phyloP scores from a whole-genome alignment of 345 rosid species.

The Durio zibethinus region DNA sequence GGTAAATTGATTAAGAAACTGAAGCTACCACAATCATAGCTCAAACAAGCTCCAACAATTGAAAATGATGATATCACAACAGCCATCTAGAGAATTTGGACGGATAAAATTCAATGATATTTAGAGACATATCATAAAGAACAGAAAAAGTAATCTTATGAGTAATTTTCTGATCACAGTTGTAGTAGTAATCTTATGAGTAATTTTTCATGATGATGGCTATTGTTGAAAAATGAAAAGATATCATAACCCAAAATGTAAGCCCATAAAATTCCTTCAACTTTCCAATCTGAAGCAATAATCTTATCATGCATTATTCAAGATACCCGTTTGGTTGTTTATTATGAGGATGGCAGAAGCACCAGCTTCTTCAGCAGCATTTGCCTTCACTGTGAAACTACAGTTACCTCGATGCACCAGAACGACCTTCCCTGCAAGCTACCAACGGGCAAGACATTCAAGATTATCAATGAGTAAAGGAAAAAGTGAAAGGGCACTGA shows the following conservation, averaged over 20 bases:
- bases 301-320: background rate
- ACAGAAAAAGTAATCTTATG: background rate
- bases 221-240: background rate
- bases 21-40: background rate
- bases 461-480: slow-evolving; percentile 14
- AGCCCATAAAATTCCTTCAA: background rate
- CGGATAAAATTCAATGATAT: background rate
- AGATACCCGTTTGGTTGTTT: slow-evolving; percentile 53
- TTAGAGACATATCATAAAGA: background rate
- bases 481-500: background rate
- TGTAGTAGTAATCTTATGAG: background rate
- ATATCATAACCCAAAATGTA: background rate
- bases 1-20: background rate
- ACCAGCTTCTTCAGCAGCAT: slow-evolving; percentile 49
- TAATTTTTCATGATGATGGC: background rate
- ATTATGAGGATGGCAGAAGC: slow-evolving; percentile 68
- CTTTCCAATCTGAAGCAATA: background rate
- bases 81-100: background rate
- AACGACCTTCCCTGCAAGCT: slow-evolving; percentile 51
- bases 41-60: background rate
- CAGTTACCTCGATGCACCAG: slow-evolving; percentile 64
- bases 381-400: slow-evolving; percentile 63
- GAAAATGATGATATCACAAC: background rate
- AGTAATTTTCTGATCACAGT: background rate
- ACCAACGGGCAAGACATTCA: slow-evolving; percentile 18